A percentile compares a stretch with the other conserved stretches of the same genome.
phyloP scores from a whole-genome alignment of 306 rosid genomes.

The Abrus precatorius region DNA sequence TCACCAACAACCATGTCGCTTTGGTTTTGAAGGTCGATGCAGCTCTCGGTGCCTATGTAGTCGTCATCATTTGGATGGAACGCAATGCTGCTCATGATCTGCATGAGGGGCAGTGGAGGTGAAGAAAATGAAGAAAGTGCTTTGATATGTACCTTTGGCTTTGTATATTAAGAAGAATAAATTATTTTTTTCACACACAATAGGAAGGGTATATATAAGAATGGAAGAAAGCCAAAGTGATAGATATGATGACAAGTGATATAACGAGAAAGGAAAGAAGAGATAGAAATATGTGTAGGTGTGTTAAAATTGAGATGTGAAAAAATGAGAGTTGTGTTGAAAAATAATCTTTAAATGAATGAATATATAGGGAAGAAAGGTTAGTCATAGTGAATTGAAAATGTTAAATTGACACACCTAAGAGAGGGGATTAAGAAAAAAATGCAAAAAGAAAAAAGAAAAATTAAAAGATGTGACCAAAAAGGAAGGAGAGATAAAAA shows the following conservation, averaged over 20 bases:
- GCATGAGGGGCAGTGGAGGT: background rate
- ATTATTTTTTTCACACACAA: too few relatives aligned
- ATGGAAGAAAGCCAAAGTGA: background rate
- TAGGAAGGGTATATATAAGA: too few relatives aligned
- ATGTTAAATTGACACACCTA: too few relatives aligned
- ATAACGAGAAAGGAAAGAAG: background rate
- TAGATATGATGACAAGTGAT: background rate
- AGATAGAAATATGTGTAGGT: background rate
- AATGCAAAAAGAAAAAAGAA: too few relatives aligned
- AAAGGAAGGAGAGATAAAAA: too few relatives aligned
- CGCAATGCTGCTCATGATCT: constrained; percentile 1
- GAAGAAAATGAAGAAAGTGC: background rate
- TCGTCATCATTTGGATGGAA: constrained; percentile 38
- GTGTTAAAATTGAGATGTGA: background rate
- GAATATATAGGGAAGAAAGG: too few relatives aligned
- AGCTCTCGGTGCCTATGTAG: constrained; percentile 74
- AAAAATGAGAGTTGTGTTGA: too few relatives aligned
- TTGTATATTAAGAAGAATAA: background rate
- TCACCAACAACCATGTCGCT: background rate
- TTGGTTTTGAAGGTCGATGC: constrained; percentile 54
- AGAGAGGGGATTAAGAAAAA: too few relatives aligned
- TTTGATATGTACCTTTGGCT: background rate
- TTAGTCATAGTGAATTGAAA: too few relatives aligned
- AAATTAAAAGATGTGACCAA: too few relatives aligned
- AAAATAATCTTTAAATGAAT: too few relatives aligned